Evolutionary conservation across 1,284 basidiomycete species (phyloP), one percentile per base, ranked within the genome.

Genomic region (Schizopora paradoxa): DNA sequence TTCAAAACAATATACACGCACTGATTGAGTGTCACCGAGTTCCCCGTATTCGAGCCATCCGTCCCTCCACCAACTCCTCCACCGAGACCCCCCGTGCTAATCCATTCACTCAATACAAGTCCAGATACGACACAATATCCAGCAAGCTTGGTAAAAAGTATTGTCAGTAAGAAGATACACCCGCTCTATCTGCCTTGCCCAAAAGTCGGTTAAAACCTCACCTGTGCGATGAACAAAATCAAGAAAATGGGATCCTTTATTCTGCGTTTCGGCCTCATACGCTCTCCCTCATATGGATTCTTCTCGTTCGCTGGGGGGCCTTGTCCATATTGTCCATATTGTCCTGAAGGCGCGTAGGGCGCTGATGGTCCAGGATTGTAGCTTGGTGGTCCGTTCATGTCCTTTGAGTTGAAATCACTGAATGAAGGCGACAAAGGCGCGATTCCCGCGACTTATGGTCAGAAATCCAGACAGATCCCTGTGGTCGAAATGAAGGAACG

Each of bases 191-290:
- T 13, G 25, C 22, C 16, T 29, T 18, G 34, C 33, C n/a, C 8
- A 16, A 35, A 28, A 8, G 32, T 25, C 34, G 11, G 10, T 41
- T 14, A 13, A 26, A 34, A 2, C 14, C 55, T 56, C 16, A 83
- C 77, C 66, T 84, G 79, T 1, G 77, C 66, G 19, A 90, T 63
- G 63, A 87, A 91, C 27, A 89, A 60, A 5, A 86, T 58, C 18
- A 89, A 67, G 60, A 87, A 79, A 41, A 86, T 67, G 3, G 79
- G 76, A 61, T 91, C 87, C 51, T 87, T 86, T 23, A 89, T 64
- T 47, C 66, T 71, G 58, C 77, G 83, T 67, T 79, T 81, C 2
- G 77, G 82, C 53, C 76, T 77, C 67, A 89, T 85, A 29, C 86
- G 65, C 29, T 76, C 78, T 11, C 76, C 77, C 38, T 79, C 70